Evolutionary conservation across 225 moss, liverwort and hornwort species (phyloP), one percentile per base, ranked within the genome.

Genomic region (Sphagnum tenellum): DNA sequence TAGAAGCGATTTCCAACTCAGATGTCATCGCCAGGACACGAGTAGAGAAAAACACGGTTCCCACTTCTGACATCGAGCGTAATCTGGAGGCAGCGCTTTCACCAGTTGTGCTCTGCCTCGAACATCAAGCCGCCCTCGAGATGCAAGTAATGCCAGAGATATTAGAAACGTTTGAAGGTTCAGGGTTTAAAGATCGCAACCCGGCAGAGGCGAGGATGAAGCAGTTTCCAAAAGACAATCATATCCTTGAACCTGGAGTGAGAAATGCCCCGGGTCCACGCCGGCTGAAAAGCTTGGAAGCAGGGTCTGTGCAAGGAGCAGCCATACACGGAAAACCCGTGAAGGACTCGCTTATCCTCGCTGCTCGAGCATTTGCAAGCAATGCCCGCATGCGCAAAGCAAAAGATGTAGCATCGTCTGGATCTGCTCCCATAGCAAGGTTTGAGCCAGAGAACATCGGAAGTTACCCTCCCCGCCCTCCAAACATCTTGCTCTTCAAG

Each of bases 381-480:
- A 63, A 69, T 1, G 67, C 62, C 1, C 44, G 53, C 0, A 52
- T 56, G 0, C 57, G 10, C 3, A 46, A 0, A 8, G 49, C 56
- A 48, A 29, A 29, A 29, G 72, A 54, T 52, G 50, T 62, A 3
- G 12, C 52, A 52, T 6, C 0, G 0, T 0, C 55, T 29, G 67
- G 61, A 2, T n/a, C 13, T 45, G 49, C 7, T 5, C 46, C 11
- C 0, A 9, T 76, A 0, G 64, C 59, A 7, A 68, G 62, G 55
- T 94, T 87, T 66, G 76, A 87, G 11, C 53, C 91, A 0, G 73
- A 78, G 3, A 60, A 70, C 0, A 76, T 70, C 3, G 94, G 94
- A 0, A 87, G 71, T 60, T 91, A 85, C 48, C 94, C 94, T 0
- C 87, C 75, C 0, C 70, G 81, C 0, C 62, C 73, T 2, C 76